A percentile compares a stretch with the other conserved stretches of the same genome.
phyloP scores from a whole-genome alignment of 2,329 filamentous ascomycete species.

The Ophiostoma ips region DNA sequence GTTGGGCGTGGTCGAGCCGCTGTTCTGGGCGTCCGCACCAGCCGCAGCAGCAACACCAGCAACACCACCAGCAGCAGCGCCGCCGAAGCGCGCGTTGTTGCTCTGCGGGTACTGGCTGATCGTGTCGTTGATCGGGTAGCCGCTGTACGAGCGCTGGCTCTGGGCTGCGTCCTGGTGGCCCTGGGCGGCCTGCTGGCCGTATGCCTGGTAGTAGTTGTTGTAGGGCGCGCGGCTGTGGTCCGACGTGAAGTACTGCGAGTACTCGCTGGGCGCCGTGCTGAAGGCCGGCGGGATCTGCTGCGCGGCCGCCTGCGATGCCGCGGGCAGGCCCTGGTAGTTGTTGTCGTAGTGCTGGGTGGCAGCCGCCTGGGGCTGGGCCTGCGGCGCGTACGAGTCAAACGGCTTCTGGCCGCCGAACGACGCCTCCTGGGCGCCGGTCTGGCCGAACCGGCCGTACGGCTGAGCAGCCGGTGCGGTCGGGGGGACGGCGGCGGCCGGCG shows the following conservation, averaged over 20 bases:
- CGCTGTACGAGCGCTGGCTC: conserved; percentile 57
- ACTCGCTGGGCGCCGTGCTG: conserved; percentile 65
- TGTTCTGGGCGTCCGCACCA: conserved; percentile 61
- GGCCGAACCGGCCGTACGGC: conserved; percentile 58
- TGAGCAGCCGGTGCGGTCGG: conserved; percentile 16
- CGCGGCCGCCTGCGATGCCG: conserved; percentile 30
- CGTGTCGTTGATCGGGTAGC: conserved; percentile 55
- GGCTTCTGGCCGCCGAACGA: conserved; percentile 53
- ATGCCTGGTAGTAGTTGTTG: conserved; percentile 58
- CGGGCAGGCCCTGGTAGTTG: conserved; percentile 28
- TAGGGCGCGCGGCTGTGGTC: conserved; percentile 62
- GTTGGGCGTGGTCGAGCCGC: conserved; percentile 83
- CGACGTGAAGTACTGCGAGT: conserved; percentile 67
- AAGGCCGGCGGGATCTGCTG: conserved; percentile 51
- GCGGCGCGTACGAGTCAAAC: conserved; percentile 76
- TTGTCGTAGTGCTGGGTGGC: conserved; percentile 45
- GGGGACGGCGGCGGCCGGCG: conserved; percentile 21
- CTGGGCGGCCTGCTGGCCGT: conserved; percentile 37
- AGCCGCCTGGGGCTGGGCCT: conserved; percentile 42
- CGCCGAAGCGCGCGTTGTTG: conserved; percentile 51
- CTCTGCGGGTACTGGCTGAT: conserved; percentile 61
- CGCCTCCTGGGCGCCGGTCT: conserved; percentile 33
- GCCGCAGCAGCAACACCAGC: conserved; percentile 3
- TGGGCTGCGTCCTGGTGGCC: conserved; percentile 55
- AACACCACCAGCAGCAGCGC: conserved; percentile 18